These are phyloP conservation scores for Aspergillus persii DNA, from an alignment of 2,329 filamentous ascomycete species.

Conservation along the genomic window DNA sequence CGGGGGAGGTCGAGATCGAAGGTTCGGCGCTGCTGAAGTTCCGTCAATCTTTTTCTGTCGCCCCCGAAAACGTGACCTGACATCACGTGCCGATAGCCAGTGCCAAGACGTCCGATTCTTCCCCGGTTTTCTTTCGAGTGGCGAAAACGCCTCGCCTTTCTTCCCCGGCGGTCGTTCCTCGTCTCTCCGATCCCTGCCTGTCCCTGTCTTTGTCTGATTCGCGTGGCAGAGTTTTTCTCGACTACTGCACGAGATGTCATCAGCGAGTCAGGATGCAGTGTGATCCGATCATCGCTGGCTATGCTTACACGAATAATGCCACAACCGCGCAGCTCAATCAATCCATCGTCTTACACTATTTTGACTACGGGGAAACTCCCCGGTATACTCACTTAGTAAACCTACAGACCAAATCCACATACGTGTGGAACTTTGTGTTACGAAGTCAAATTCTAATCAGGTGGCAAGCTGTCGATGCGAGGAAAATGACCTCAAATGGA, in stretches of 20 bases:
- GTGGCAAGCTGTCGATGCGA: background rate
- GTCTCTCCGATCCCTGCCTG: background rate
- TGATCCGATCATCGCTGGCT: no score
- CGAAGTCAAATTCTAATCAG: no score
- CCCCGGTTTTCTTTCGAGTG: background rate
- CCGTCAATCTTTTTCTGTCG: constrained; percentile 19
- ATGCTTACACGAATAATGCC: no score
- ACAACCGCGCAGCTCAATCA: no score
- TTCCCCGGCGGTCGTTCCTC: background rate
- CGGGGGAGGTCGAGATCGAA: background rate
- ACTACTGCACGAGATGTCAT: no score
- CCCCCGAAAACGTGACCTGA: constrained; percentile 20
- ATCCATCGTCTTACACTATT: no score
- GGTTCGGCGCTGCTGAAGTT: background rate
- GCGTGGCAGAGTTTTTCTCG: background rate
- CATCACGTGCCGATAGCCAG: constrained; percentile 17
- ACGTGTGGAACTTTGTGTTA: no score
- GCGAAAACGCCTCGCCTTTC: background rate
- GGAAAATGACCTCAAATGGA: background rate
- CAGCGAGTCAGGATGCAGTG: no score
- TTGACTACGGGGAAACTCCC: no score
- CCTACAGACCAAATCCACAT: no score
- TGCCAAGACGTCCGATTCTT: background rate
- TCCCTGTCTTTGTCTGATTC: no score
- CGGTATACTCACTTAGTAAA: no score